These are phyloP conservation scores for Paraphaeosphaeria minitans DNA, from an alignment of 2,329 filamentous ascomycete species.

Conservation along the genomic window DNA sequence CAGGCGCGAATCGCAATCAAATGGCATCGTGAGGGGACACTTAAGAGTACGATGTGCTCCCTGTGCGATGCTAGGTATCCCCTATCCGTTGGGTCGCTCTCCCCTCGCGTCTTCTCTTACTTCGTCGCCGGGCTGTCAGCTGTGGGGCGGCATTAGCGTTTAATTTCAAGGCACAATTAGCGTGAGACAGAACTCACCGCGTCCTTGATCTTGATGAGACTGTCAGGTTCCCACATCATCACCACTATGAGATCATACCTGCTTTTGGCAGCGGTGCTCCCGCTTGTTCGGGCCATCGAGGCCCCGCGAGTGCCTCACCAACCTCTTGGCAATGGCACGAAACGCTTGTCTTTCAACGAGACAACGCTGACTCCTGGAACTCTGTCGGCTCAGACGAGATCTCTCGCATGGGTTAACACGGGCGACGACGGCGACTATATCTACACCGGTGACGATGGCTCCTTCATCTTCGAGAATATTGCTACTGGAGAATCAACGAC, in stretches of 20 bases:
- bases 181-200: not conserved
- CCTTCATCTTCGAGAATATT: constrained; percentile 66
- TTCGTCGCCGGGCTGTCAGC: not conserved
- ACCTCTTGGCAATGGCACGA: constrained; percentile 61
- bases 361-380: constrained; percentile 55
- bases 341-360: constrained; percentile 65
- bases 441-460: constrained; percentile 55
- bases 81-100: not conserved
- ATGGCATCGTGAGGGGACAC: constrained; percentile 23
- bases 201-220: not conserved
- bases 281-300: constrained; percentile 47
- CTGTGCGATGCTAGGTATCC: not conserved
- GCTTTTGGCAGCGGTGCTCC: constrained; percentile 32
- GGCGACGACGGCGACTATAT: constrained; percentile 68
- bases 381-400: constrained; percentile 51
- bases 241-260: constrained; percentile 37
- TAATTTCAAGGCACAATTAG: no score
- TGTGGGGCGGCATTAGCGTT: not conserved
- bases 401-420: constrained; percentile 62
- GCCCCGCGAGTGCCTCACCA: constrained; percentile 61
- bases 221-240: not conserved
- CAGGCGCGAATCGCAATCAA: constrained; percentile 27
- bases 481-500: constrained; percentile 61
- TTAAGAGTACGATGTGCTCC: constrained; percentile 20
- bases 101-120: not conserved